Base-by-base conservation (phyloP, 2,329 filamentous ascomycete genomes). In the Fusarium sp. region DNA sequence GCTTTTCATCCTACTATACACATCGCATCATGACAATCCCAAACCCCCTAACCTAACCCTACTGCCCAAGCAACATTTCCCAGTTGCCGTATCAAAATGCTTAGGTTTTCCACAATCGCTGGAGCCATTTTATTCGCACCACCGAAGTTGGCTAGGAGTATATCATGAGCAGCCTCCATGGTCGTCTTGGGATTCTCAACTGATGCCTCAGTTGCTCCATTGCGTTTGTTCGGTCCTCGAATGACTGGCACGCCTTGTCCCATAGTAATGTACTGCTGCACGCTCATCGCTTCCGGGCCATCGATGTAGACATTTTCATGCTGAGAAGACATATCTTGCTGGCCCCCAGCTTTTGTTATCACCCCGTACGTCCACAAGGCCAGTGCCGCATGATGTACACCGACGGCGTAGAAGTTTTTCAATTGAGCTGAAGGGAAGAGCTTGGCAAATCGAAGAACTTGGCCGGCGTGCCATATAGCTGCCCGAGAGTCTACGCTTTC, bases 301-400 rank as follows among this genome's bases (percentile, higher is more conserved):
- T 93, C 91, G 0, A 93, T 82, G 72, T 88, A 86, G 1, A 91
- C 82, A 6, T 80, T 75, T 33, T 85, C 80, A 60, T 81, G 81
- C n/a, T 83, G 82, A 28, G 78, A 63, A 6, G 77, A 63, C 18
- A 78, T 57, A 70, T 78, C 78, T 73, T 82, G 72, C 79, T 77
- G 77, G 13, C 77, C 74, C 54, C 75, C 79, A 19, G 87, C 85
- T 69, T 83, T 81, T 25, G 82, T 85, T 10, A 91, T 84, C 1
- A 93, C 88, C 2, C 91, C 90, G 73, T 92, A 93, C 0, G 88
- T 88, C 93, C 93, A 94, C 44, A 94, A 83, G 1, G 89, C 88
- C 9, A 94, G 83, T 18, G 88, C 86, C 8, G 90, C 91, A 77
- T 94, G 92, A 77, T 93, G 92, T 1, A 93, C 86, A 0, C 88